Base-by-base conservation (phyloP, 352 stramenopile genomes). In the Lagenidium giganteum region DNA sequence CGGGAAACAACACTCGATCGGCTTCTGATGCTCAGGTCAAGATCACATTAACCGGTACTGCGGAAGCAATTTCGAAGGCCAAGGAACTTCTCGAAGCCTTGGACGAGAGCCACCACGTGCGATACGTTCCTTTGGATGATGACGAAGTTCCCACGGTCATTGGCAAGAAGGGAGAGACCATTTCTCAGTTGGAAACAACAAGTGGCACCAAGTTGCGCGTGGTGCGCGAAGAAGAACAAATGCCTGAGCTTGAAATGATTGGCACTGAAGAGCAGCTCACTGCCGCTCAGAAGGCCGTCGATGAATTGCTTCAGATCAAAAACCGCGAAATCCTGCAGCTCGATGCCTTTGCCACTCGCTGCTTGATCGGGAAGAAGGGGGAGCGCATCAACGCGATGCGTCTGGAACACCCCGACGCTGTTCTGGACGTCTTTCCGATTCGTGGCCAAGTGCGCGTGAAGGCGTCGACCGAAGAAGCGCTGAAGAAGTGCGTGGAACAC, bases 351-450 rank as follows among this genome's bases (percentile, higher is more conserved):
- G 64, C 79, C 2, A 75, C 68, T 3, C 69, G 70, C 1, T 87
- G 76, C 27, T 54, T 91, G 39, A 91, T 91, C 18, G 79, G 79
- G 8, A 85, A 84, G 32, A 91, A 91, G 56, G 79, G 79, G 24
- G 79, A 91, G 40, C 72, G 76, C 28, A 91, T 91, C 38, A 87
- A 87, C 32, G 32, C 73, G 12, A 52, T 91, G 44, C 79, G 79
- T 20, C 54, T 67, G 41, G 65, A 57, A 28, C 72, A 87, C 43
- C 75, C 72, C 2, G 71, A 83, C 7, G 76, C 75, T 7, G 83
- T 38, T 17, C 37, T 91, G n/a, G 73, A 87, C 22, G 75, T 74
- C 20, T 91, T 86, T 54, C 66, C 69, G n/a, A 67, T 63, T 21
- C 71, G 75, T 36, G 75, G 78, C 9, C 64, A 84, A 28, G 75